Percentiles rank a stretch among this genome's conserved stretches.
These are phyloP conservation scores for Ceratobasidium papillatum DNA, from an alignment of 1,284 basidiomycete species.

Conservation along the genomic window DNA sequence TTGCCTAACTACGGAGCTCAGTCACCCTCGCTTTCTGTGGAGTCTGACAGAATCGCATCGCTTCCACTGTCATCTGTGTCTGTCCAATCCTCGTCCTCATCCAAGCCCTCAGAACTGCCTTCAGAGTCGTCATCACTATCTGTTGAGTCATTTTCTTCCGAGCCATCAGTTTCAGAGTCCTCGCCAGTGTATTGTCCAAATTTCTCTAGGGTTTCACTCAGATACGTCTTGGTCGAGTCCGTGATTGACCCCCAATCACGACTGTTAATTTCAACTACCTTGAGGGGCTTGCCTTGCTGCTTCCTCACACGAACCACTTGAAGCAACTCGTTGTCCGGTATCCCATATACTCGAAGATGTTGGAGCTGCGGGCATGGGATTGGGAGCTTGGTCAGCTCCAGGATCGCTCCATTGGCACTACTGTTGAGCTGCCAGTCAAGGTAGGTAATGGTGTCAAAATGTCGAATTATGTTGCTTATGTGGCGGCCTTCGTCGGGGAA, in stretches of 20 bases:
- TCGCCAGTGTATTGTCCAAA: conserved; percentile 11
- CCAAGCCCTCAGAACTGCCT: not conserved
- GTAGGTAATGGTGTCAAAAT: not conserved
- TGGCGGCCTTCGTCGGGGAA: not conserved
- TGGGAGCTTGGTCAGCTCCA: not conserved
- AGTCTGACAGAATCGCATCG: not conserved
- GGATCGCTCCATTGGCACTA: not conserved
- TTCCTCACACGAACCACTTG: not conserved
- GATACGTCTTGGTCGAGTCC: not conserved
- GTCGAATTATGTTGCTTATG: not conserved
- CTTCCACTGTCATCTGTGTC: not conserved
- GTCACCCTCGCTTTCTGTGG: not conserved
- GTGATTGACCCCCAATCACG: not conserved
- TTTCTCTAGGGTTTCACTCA: not conserved
- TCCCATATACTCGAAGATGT: conserved; percentile 11
- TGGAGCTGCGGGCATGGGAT: not conserved
- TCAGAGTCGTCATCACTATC: not conserved
- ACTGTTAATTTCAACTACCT: conserved; percentile 7
- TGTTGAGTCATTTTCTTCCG: not conserved
- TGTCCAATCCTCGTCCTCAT: not conserved
- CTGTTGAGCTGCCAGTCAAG: conserved; percentile 3
- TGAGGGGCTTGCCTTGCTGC: conserved; percentile 3
- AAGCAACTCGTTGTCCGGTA: not conserved
- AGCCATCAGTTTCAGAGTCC: not conserved
- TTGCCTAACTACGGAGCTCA: no score